Conservation (phyloP, 805 yeast species). For the Myxozyma geophila region DNA sequence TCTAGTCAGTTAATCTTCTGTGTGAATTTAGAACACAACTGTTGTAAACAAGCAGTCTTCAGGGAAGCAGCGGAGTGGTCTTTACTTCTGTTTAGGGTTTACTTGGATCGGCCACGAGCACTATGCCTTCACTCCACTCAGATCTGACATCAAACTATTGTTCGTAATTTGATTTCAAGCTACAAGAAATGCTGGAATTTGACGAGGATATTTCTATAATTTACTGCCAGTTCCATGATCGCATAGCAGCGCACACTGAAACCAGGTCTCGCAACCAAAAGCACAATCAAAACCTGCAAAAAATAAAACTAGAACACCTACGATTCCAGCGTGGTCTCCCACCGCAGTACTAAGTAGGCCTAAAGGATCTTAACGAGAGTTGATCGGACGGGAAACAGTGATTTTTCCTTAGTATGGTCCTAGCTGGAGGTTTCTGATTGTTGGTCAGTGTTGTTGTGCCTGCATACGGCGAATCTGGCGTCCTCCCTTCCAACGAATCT, state of each 20-base stretch:
- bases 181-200: too few relatives aligned
- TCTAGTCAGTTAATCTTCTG: not conserved
- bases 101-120: not conserved
- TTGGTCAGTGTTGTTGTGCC: too few relatives aligned
- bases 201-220: not conserved
- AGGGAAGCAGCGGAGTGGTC: not conserved
- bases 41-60: not conserved
- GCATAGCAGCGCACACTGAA: too few relatives aligned
- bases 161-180: too few relatives aligned
- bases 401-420: too few relatives aligned
- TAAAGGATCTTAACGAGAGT: not conserved
- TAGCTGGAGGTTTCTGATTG: too few relatives aligned
- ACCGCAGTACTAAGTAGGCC: too few relatives aligned
- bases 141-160: not conserved
- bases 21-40: not conserved
- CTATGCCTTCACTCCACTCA: not conserved
- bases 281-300: not conserved
- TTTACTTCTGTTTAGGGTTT: conserved; percentile 2
- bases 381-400: not conserved
- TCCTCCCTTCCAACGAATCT: too few relatives aligned
- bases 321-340: not conserved
- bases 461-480: too few relatives aligned
- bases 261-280: not conserved
- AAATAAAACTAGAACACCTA: not conserved
- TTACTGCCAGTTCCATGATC: not conserved